A percentile compares a stretch with the other conserved stretches of the same genome.
These are phyloP conservation scores for Xanthoparmelia taractica DNA, from an alignment of 495 filamentous ascomycete species.

Conservation along the genomic window DNA sequence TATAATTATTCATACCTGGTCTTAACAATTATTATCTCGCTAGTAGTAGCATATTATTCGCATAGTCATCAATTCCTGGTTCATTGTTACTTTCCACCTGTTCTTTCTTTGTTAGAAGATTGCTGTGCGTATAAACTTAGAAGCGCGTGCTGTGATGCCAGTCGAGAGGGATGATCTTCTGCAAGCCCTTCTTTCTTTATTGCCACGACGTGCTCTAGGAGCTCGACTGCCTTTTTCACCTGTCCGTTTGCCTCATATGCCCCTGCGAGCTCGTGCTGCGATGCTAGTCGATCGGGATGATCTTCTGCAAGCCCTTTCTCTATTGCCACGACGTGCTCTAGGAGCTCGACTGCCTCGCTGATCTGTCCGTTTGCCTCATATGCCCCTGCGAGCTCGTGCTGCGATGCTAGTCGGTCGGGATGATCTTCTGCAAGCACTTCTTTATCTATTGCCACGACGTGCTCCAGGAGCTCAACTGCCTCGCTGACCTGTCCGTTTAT, in stretches of 20 bases:
- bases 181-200: constrained; percentile 19
- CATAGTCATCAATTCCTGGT: too few relatives aligned
- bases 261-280: constrained; percentile 31
- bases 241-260: constrained; percentile 32
- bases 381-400: constrained; percentile 31
- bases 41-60: too few relatives aligned
- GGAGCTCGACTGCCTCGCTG: too few relatives aligned
- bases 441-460: too few relatives aligned
- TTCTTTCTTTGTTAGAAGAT: background rate
- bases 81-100: too few relatives aligned
- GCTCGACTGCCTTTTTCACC: constrained; percentile 27
- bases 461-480: too few relatives aligned
- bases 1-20: too few relatives aligned
- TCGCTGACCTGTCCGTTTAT: too few relatives aligned
- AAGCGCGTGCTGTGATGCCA: constrained; percentile 31
- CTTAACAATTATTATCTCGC: too few relatives aligned
- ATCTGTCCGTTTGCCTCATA: constrained; percentile 31
- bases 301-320: constrained; percentile 19
- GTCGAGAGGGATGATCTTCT: constrained; percentile 28
- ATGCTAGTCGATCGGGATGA: constrained; percentile 19
- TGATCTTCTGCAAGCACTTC: too few relatives aligned
- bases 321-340: too few relatives aligned
- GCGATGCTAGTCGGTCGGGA: constrained; percentile 22
- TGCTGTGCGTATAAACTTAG: background rate
- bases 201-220: too few relatives aligned